Evolutionary conservation across 2,329 filamentous ascomycete genomes (phyloP), one percentile per base, ranked within the genome.

Genomic region (Aaosphaeria pasadenensis): DNA sequence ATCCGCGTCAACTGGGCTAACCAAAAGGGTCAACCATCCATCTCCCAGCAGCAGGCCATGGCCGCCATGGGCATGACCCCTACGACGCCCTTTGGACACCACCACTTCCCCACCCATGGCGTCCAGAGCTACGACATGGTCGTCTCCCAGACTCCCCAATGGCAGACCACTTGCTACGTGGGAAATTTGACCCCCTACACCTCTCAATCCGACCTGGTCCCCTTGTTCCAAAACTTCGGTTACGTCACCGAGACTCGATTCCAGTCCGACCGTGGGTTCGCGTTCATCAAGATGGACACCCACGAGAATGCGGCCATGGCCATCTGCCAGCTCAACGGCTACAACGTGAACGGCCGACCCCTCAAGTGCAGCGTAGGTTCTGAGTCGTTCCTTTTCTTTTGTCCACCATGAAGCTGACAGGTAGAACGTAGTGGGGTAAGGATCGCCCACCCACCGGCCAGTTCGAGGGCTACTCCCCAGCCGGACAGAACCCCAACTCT

Each of bases 1-100:
- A 99, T 99, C 67, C 91, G 94, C 61, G 97, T 92, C 82, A 99
- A 99, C 79, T 99, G 94, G 94, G 94, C 94, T 52, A 99, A 99
- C 77, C 94, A 99, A 70, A 99, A 99, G 79, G 94, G 94, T n/a
- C 94, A 99, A 68, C 94, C 94, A 48, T 97, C 94, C 2, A 96
- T 97, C 72, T 91, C 91, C 43, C 92, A 99, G 76, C 94, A 97
- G 75, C 90, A 95, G 73, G 90, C 91, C 35, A 94, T 99, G 90
- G 87, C 87, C 53, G 88, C 91, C 50, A 96, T 97, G 89, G 94
- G 94, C 68, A 91, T 99, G 87, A 96, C 92, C 29, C 94, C 94
- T 5, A 96, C 92, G 30, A 96, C 91, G 42, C 91, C 92, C 9
- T 99, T 91, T 65, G 94, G 92, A 32, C 91, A 96, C 69, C 94